A percentile compares a stretch with the other conserved stretches of the same genome.
Evolutionary conservation across 1,284 basidiomycete genomes (phyloP).

Genomic region (Trichosporon asahii): DNA sequence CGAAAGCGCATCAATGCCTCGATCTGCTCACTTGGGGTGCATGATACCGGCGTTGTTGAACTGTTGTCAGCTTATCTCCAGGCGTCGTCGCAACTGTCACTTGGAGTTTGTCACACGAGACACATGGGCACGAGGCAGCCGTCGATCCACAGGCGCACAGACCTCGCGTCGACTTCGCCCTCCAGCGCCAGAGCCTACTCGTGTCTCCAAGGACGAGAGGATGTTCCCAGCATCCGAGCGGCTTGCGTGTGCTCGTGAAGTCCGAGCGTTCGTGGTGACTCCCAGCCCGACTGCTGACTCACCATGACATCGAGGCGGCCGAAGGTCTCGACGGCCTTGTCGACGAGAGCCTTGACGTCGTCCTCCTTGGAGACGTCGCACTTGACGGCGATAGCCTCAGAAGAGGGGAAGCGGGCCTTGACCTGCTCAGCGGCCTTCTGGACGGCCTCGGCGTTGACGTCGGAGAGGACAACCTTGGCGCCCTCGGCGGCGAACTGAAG

Average conservation of each 20-base stretch:
- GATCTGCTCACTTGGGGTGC: conserved; percentile 61
- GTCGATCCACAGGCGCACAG: too few species aligned
- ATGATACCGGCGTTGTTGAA: conserved; percentile 96
- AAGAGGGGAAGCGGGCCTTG: conserved; percentile 63
- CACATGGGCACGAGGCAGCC: neutral
- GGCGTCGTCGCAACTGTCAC: too few species aligned
- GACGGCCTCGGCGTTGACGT: conserved; percentile 78
- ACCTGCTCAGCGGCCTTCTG: conserved; percentile 67
- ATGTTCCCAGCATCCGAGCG: too few species aligned
- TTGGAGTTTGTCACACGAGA: neutral
- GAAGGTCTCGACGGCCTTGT: conserved; percentile 73
- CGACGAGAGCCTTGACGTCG: conserved; percentile 76
- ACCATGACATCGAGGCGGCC: conserved; percentile 91
- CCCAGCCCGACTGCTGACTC: conserved; percentile 33
- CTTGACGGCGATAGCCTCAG: conserved; percentile 66
- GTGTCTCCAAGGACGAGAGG: neutral
- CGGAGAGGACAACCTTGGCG: conserved; percentile 77
- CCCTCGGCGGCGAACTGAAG: conserved; percentile 91
- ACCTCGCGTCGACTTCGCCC: too few species aligned
- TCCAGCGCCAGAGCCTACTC: too few species aligned
- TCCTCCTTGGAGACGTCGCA: conserved; percentile 85
- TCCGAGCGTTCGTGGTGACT: neutral
- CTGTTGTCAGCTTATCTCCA: conserved; percentile 48
- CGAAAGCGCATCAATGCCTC: neutral
- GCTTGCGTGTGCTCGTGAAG: too few species aligned